These are phyloP conservation scores for Dendrobium chrysotoxum DNA, from an alignment of 106 monocot genomes.

Conservation along the genomic window DNA sequence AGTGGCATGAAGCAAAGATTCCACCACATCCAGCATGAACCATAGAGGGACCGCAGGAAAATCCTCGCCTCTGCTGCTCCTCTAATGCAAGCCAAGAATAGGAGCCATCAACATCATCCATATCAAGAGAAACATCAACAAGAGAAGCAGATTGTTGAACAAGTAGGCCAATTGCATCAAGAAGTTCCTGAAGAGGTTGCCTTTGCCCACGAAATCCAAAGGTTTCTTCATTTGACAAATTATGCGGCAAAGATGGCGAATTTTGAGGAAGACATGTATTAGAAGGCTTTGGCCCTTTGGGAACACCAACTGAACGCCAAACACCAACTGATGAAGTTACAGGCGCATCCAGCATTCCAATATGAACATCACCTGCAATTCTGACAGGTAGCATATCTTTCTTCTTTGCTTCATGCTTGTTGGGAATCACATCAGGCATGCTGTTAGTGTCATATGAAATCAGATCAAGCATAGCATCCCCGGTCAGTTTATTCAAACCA, in stretches of 20 bases:
- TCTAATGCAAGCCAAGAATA: constrained; percentile 77
- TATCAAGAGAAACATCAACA: constrained; percentile 79
- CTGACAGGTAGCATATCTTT: constrained; percentile 63
- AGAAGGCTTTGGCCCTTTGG: constrained; percentile 48
- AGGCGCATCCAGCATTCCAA: constrained; percentile 39
- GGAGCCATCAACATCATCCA: constrained; percentile 61
- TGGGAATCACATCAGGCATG: constrained; percentile 20
- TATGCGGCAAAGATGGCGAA: constrained; percentile 26
- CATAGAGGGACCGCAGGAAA: constrained; percentile 84
- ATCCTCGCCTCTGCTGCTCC: constrained; percentile 76
- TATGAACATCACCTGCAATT: constrained; percentile 73
- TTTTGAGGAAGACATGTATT: constrained; percentile 30
- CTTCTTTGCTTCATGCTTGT: constrained; percentile 49
- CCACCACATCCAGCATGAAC: constrained; percentile 98
- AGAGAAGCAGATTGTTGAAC: constrained; percentile 84
- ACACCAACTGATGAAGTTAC: constrained; percentile 63
- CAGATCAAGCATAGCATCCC: constrained; percentile 28
- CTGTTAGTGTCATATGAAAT: constrained; percentile 19
- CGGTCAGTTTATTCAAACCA: constrained; percentile 24
- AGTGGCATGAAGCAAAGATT: constrained; percentile 70
- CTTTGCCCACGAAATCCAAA: constrained; percentile 22
- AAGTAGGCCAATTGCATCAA: constrained; percentile 65
- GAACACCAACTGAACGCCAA: constrained; percentile 70
- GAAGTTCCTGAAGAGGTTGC: constrained; percentile 70
- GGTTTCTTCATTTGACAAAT: constrained; percentile 33